phyloP scores from a whole-genome alignment of 108 stramenopile species.

The Skeletonema tropicum region DNA sequence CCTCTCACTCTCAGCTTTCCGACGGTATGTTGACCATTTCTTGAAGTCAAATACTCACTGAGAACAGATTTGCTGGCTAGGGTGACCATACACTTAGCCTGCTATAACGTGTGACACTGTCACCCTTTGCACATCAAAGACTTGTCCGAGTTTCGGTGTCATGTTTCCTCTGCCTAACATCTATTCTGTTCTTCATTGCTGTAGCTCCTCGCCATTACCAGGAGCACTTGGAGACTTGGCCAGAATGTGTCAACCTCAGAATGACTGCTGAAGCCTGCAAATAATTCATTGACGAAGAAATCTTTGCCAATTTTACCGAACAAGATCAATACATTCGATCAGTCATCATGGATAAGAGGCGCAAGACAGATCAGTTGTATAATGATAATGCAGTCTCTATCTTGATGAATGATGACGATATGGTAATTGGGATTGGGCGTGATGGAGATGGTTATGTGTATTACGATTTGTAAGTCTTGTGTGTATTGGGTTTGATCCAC shows the following conservation, averaged over 20 bases:
- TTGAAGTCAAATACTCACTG: too few relatives aligned
- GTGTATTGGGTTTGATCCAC: too few relatives aligned
- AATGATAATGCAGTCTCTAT: not conserved
- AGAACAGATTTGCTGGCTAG: too few relatives aligned
- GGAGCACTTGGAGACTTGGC: not conserved
- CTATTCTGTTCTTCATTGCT: too few relatives aligned
- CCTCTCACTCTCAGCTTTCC: too few relatives aligned
- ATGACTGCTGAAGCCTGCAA: conserved; percentile 10
- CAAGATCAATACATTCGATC: not conserved
- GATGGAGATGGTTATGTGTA: conserved; percentile 2
- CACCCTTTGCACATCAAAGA: too few relatives aligned
- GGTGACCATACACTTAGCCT: too few relatives aligned
- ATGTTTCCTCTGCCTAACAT: too few relatives aligned
- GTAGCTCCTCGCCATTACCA: not conserved
- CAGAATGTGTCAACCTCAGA: not conserved
- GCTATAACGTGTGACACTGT: too few relatives aligned
- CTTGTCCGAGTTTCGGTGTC: too few relatives aligned
- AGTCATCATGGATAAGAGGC: not conserved
- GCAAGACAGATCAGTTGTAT: not conserved
- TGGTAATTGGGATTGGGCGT: not conserved
- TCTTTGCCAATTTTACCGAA: not conserved
- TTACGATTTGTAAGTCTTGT: not conserved
- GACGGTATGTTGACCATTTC: too few relatives aligned
- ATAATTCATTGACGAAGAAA: conserved; percentile 7
- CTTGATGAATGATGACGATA: conserved; percentile 7